A percentile compares a stretch with the other conserved stretches of the same genome.
Evolutionary conservation across 768 basidiomycete genomes (phyloP).

Genomic region (Imleria badia): DNA sequence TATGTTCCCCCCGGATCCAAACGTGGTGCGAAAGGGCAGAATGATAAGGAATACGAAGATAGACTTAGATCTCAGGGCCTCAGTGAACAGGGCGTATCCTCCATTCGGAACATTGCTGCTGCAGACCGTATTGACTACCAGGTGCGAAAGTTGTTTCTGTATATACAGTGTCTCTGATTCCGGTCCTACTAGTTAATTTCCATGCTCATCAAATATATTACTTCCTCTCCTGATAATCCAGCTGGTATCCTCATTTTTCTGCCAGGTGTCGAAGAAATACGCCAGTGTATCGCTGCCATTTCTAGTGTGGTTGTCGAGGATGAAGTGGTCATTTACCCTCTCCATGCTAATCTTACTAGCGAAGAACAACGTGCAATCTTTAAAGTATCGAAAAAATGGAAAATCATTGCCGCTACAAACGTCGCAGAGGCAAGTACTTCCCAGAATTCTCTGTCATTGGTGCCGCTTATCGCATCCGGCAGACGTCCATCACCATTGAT

Average conservation of each 20-base stretch:
- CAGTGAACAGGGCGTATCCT: slow-evolving; percentile 45
- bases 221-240: slow-evolving; percentile 39
- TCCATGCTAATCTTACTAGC: slow-evolving; percentile 86
- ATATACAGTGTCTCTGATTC: not conserved
- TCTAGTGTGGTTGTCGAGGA: slow-evolving; percentile 31
- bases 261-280: slow-evolving; percentile 88
- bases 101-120: slow-evolving; percentile 59
- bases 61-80: slow-evolving; percentile 55
- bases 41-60: slow-evolving; percentile 43
- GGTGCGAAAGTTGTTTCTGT: slow-evolving; percentile 35
- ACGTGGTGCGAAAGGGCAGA: slow-evolving; percentile 24
- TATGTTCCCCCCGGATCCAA: slow-evolving; percentile 52
- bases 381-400: slow-evolving; percentile 59
- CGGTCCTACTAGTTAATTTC: slow-evolving; percentile 56
- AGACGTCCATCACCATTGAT: slow-evolving; percentile 92
- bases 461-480: not conserved
- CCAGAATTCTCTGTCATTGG: no score
- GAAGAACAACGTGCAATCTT: slow-evolving; percentile 85
- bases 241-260: slow-evolving; percentile 86
- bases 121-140: slow-evolving; percentile 73
- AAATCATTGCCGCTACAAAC: slow-evolving; percentile 88
- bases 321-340: slow-evolving; percentile 60
- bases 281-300: slow-evolving; percentile 68
- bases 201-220: slow-evolving; percentile 61
- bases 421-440: slow-evolving; percentile 70